Conservation (phyloP, 805 yeast species). For the Saturnispora zaruensis region DNA sequence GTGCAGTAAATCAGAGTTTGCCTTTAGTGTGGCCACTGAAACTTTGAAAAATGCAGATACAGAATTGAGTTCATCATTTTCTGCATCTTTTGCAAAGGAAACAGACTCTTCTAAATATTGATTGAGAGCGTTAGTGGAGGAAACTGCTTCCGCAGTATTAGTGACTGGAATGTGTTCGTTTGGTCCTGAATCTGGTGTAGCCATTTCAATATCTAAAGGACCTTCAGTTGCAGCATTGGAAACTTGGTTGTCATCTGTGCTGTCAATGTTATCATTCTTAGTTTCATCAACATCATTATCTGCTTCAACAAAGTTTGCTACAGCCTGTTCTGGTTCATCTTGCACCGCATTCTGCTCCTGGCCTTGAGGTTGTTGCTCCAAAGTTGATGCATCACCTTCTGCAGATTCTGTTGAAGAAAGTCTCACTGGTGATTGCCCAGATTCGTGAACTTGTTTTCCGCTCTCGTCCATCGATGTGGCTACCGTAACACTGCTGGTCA, state of each 20-base stretch:
- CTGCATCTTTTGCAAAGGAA: neutral
- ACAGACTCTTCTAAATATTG: constrained; percentile 4
- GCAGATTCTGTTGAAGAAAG: neutral
- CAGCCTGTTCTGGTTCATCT: neutral
- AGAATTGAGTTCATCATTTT: constrained; percentile 14
- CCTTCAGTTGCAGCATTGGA: neutral
- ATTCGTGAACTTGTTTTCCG: neutral
- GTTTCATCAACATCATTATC: neutral
- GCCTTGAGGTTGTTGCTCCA: neutral
- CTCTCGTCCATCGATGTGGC: neutral
- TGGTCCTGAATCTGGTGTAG: neutral
- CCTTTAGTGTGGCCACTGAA: constrained; percentile 18
- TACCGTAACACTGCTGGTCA: neutral
- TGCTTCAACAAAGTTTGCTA: neutral
- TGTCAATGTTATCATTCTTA: neutral
- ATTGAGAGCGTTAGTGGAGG: neutral
- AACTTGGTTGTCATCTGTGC: neutral
- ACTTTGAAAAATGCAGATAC: constrained; percentile 31
- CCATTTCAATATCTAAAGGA: neutral
- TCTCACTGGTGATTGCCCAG: neutral
- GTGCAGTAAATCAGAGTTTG: constrained; percentile 18
- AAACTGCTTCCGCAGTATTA: neutral
- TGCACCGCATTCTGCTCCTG: neutral
- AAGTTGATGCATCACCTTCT: neutral
- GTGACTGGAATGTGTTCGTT: neutral